Evolutionary conservation across 208 protist species (phyloP).

Genomic region (Borovskyia barvae): DNA sequence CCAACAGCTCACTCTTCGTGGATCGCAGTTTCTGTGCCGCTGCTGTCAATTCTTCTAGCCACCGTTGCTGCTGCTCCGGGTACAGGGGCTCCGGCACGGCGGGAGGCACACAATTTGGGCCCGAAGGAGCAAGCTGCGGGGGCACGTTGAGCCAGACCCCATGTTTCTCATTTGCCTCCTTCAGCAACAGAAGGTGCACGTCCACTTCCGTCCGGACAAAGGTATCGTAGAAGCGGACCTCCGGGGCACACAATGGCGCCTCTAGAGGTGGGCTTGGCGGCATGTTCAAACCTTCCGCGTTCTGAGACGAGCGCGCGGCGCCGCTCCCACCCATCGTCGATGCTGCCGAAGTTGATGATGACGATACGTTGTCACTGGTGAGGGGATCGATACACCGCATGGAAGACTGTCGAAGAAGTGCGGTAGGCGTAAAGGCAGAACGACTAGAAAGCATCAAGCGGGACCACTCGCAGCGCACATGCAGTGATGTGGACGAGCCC

Average conservation of each 20-base stretch:
- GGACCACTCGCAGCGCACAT: not conserved
- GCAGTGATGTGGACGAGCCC: not conserved
- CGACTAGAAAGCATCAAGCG: not conserved
- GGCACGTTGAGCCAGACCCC: conserved; percentile 71
- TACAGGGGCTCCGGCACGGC: conserved; percentile 48
- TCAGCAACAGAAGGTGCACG: conserved; percentile 48
- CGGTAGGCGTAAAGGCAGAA: not conserved
- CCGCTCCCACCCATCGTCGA: no score
- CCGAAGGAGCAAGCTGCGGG: conserved; percentile 62
- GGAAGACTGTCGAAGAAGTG: not conserved
- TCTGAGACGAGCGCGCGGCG: no score
- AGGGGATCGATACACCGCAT: not conserved
- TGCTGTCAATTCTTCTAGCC: conserved; percentile 28
- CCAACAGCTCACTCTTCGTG: no score
- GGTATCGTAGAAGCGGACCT: conserved; percentile 18
- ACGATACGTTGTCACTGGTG: not conserved
- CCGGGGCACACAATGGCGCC: no score
- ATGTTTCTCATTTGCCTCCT: conserved; percentile 75
- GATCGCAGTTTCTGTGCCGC: not conserved
- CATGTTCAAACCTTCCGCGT: no score
- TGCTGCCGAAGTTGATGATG: no score
- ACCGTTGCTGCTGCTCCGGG: conserved; percentile 27
- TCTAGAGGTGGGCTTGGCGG: no score
- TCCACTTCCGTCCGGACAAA: conserved; percentile 31
- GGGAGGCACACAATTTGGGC: conserved; percentile 21